These are phyloP conservation scores for Trifolium pratense DNA, from an alignment of 306 rosid genomes.

Conservation along the genomic window DNA sequence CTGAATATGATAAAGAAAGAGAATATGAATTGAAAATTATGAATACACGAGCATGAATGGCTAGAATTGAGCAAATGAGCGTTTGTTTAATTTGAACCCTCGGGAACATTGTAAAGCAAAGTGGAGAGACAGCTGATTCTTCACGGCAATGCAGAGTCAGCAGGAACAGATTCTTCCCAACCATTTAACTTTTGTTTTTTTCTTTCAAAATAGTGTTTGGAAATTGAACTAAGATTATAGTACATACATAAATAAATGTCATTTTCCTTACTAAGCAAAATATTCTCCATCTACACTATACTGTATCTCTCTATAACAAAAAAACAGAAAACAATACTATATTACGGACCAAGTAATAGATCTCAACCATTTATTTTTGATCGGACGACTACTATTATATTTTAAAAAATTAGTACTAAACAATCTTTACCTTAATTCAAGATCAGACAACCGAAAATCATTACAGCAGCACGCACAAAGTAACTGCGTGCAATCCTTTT, in stretches of 20 bases:
- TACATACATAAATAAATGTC: neutral
- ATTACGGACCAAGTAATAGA: too few relatives aligned
- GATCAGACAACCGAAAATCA: too few relatives aligned
- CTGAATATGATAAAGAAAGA: too few relatives aligned
- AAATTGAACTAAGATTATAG: neutral
- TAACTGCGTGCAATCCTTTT: too few relatives aligned
- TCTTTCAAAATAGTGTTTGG: neutral
- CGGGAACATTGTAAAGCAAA: constrained; percentile 19
- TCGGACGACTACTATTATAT: neutral
- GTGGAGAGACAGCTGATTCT: constrained; percentile 44
- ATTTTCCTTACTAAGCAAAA: constrained; percentile 6
- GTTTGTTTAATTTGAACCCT: neutral
- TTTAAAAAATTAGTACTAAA: too few relatives aligned
- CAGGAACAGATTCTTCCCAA: constrained; percentile 35
- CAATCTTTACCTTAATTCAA: too few relatives aligned
- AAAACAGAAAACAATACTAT: neutral
- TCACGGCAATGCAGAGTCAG: constrained; percentile 47
- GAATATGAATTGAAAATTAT: too few relatives aligned
- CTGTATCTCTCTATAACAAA: too few relatives aligned
- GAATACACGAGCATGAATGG: too few relatives aligned
- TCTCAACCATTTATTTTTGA: too few relatives aligned
- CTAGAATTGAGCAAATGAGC: too few relatives aligned
- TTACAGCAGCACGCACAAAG: too few relatives aligned
- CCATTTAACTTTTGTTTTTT: constrained; percentile 18
- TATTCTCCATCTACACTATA: neutral